Evolutionary conservation across 2,329 filamentous ascomycete genomes (phyloP).

Genomic region (Hortaea sp.): DNA sequence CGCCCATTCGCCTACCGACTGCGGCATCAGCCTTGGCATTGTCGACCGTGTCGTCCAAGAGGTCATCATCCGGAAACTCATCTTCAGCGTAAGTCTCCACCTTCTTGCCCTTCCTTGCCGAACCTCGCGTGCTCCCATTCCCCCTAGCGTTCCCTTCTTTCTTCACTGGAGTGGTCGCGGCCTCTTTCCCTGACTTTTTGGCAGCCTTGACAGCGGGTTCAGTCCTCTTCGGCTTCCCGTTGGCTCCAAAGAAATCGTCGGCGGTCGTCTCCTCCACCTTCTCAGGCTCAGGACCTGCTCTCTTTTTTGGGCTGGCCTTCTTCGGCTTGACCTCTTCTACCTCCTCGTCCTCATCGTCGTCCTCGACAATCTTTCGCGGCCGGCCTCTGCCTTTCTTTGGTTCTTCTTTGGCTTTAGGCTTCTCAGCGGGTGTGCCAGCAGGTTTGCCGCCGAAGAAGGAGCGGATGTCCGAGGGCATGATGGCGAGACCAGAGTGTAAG

Average conservation of each 20-base stretch:
- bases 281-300: slow-evolving; percentile 21
- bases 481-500: background rate
- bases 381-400: slow-evolving; percentile 39
- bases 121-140: slow-evolving; percentile 24
- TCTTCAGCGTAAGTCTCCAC: slow-evolving; percentile 29
- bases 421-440: slow-evolving; percentile 39
- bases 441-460: slow-evolving; percentile 80
- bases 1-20: slow-evolving; percentile 44
- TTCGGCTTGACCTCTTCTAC: slow-evolving; percentile 28
- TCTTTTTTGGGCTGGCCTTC: slow-evolving; percentile 50
- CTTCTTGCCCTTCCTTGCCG: slow-evolving; percentile 31
- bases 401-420: slow-evolving; percentile 15
- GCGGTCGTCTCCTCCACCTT: slow-evolving; percentile 46
- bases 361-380: slow-evolving; percentile 60
- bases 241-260: slow-evolving; percentile 52
- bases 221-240: slow-evolving; percentile 42
- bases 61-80: slow-evolving; percentile 28
- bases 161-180: slow-evolving; percentile 25
- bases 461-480: slow-evolving; percentile 77
- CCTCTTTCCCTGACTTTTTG: slow-evolving; percentile 14
- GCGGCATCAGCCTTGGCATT: slow-evolving; percentile 69
- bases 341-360: slow-evolving; percentile 66
- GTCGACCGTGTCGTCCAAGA: slow-evolving; percentile 58
- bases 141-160: slow-evolving; percentile 25
- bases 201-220: slow-evolving; percentile 20